These are phyloP conservation scores for Gymnopilus junonius DNA, from an alignment of 768 basidiomycete species.

Conservation along the genomic window DNA sequence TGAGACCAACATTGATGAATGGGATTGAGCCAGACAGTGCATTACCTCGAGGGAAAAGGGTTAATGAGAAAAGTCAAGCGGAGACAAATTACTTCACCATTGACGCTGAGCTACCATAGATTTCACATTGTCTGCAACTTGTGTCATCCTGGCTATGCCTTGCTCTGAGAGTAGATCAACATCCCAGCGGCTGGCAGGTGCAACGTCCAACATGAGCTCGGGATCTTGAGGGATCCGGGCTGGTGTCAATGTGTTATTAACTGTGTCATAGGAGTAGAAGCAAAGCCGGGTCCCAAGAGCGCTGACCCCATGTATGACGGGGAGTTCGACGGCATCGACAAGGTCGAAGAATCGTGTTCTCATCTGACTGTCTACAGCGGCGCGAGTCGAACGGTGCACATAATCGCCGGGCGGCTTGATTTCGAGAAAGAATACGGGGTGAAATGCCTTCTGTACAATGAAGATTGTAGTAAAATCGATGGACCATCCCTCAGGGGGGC, in stretches of 20 bases:
- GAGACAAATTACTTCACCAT: conserved; percentile 5
- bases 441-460: conserved; percentile 19
- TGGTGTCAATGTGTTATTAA: conserved; percentile 18
- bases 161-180: conserved; percentile 22
- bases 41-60: too few species aligned
- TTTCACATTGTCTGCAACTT: conserved; percentile 21
- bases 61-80: too few species aligned
- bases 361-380: conserved; percentile 31
- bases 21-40: too few species aligned
- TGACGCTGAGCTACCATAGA: conserved; percentile 12
- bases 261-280: conserved; percentile 24
- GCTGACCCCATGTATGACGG: conserved; percentile 29
- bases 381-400: conserved; percentile 16
- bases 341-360: conserved; percentile 23
- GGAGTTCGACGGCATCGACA: conserved; percentile 13
- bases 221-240: conserved; percentile 18
- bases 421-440: conserved; percentile 32
- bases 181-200: conserved; percentile 29
- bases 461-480: conserved; percentile 26
- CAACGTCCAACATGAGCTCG: conserved; percentile 26
- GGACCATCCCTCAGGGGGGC: conserved; percentile 12
- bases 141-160: conserved; percentile 19
- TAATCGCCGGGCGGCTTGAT: conserved; percentile 25
- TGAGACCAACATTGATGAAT: too few species aligned
- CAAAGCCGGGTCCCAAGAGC: conserved; percentile 28